Conservation (phyloP, 163 green algal genomes). For the Prototheca wickerhamii region DNA sequence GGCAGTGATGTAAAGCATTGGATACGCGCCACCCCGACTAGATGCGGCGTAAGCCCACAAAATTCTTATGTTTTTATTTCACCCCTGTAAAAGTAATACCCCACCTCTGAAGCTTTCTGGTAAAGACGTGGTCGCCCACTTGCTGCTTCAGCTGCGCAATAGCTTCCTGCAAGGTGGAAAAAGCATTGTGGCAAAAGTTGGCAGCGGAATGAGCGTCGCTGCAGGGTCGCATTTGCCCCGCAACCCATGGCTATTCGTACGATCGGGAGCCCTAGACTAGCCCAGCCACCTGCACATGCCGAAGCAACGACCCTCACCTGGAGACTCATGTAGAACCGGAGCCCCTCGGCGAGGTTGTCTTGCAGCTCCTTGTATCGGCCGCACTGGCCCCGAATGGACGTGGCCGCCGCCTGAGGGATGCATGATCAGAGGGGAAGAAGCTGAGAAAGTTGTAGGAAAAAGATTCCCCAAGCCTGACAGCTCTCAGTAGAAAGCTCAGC, state of each 20-base stretch:
- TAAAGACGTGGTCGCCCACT: slow-evolving; percentile 40
- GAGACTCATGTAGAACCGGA: slow-evolving; percentile 55
- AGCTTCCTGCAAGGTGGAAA: slow-evolving; percentile 28
- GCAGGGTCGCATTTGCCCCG: no score
- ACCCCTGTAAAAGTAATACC: no score
- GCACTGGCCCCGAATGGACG: slow-evolving; percentile 29
- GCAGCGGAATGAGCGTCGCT: no score
- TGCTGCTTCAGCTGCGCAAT: slow-evolving; percentile 38
- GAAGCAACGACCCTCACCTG: slow-evolving; percentile 22
- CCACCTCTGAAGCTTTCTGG: slow-evolving; percentile 2
- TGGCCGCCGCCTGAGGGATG: slow-evolving; percentile 32
- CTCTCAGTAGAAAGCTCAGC: no score
- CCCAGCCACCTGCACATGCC: background rate
- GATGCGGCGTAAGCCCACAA: no score
- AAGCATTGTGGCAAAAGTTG: no score
- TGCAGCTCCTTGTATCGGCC: slow-evolving; percentile 54
- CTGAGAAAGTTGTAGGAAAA: background rate
- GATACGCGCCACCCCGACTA: background rate
- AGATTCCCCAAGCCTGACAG: background rate
- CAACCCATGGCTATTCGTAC: no score
- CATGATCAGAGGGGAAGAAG: background rate
- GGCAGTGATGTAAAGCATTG: background rate
- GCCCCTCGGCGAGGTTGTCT: slow-evolving; percentile 76
- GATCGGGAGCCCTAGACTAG: background rate
- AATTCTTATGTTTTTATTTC: no score